These are phyloP conservation scores for Myxozyma nipponensis DNA, from an alignment of 805 yeast genomes.

Conservation along the genomic window DNA sequence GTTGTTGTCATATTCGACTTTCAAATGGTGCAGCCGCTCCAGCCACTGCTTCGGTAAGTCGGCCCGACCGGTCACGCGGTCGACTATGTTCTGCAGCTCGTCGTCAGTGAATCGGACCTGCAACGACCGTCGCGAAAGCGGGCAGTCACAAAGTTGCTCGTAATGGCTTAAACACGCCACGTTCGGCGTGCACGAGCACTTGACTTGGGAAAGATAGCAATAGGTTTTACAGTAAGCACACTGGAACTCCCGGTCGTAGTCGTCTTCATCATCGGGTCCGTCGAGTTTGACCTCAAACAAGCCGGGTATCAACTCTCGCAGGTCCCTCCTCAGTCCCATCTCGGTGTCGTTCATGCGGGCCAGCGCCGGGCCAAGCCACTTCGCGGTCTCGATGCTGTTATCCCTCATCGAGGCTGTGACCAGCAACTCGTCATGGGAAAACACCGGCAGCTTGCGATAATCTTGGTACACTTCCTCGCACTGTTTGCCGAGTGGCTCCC, in stretches of 20 bases:
- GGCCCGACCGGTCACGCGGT: conserved; percentile 42
- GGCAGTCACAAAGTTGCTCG: conserved; percentile 21
- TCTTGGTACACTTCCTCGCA: conserved; percentile 34
- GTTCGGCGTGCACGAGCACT: conserved; percentile 13
- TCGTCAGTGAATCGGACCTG: conserved; percentile 48
- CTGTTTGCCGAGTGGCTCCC: conserved; percentile 37
- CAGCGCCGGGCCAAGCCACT: conserved; percentile 31
- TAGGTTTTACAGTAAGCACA: conserved; percentile 29
- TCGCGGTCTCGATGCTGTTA: conserved; percentile 26
- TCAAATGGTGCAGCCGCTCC: conserved; percentile 32
- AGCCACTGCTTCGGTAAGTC: conserved; percentile 53
- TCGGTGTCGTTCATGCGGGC: conserved; percentile 18
- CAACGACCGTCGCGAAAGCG: conserved; percentile 6
- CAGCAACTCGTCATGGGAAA: conserved; percentile 38
- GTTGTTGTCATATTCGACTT: neutral
- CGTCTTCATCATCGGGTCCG: neutral
- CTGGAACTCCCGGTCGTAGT: conserved; percentile 17
- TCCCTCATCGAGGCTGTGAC: conserved; percentile 25
- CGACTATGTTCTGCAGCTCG: conserved; percentile 42
- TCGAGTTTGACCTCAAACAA: conserved; percentile 2
- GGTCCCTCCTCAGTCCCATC: conserved; percentile 8
- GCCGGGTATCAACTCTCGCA: conserved; percentile 10
- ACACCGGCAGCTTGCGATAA: conserved; percentile 35
- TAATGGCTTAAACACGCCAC: conserved; percentile 22
- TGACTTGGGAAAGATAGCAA: conserved; percentile 27